Conservation (phyloP, 139 green algal species). For the Pleodorina starrii region DNA sequence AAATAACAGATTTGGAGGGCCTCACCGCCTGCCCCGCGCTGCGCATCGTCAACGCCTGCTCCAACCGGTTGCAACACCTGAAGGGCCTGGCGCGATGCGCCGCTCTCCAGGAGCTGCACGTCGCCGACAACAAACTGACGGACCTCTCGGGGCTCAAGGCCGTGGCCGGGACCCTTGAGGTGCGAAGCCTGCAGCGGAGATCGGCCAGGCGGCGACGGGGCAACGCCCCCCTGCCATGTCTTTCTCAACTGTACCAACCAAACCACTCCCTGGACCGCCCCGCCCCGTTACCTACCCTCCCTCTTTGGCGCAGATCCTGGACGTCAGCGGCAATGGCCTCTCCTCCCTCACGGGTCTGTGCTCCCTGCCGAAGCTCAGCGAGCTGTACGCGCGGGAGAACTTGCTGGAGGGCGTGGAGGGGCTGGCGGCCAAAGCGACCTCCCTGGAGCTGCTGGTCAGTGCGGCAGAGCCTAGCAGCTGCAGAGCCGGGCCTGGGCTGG, state of each 20-base stretch:
- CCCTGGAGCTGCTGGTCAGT: constrained; percentile 55
- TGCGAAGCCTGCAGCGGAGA: too few species aligned
- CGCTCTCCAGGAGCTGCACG: constrained; percentile 54
- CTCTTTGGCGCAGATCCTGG: constrained; percentile 52
- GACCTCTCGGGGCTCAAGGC: constrained; percentile 54
- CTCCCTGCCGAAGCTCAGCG: constrained; percentile 45
- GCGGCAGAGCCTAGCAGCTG: background rate
- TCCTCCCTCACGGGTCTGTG: constrained; percentile 43
- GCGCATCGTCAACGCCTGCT: constrained; percentile 25
- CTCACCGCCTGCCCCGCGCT: constrained; percentile 28
- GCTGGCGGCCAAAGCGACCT: constrained; percentile 34
- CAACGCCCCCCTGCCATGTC: too few species aligned
- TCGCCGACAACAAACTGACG: constrained; percentile 53
- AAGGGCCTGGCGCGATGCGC: constrained; percentile 53
- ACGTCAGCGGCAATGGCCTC: constrained; percentile 55
- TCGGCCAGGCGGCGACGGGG: too few species aligned
- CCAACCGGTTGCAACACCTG: constrained; percentile 49
- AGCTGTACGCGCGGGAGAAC: constrained; percentile 61
- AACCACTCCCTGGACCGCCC: too few species aligned
- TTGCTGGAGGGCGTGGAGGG: constrained; percentile 11
- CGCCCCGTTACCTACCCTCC: too few species aligned
- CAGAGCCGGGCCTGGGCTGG: too few species aligned
- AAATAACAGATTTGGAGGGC: constrained; percentile 40
- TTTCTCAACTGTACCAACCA: too few species aligned
- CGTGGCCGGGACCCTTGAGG: constrained; percentile 49